These are phyloP conservation scores for Colletotrichum sp. DNA, from an alignment of 2,329 filamentous ascomycete genomes.

Conservation along the genomic window DNA sequence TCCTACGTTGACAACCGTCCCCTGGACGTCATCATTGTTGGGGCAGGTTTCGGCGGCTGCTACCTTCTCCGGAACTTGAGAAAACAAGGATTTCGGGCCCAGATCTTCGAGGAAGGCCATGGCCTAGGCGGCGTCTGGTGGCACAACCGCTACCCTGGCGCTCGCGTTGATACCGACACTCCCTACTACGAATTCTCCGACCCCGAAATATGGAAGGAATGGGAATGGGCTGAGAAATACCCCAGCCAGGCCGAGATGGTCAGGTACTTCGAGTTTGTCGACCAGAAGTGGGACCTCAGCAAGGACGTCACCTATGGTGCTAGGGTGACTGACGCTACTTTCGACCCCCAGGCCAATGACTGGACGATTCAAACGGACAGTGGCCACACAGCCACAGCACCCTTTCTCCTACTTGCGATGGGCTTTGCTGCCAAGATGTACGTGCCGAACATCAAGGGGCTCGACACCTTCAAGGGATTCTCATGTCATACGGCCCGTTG, in stretches of 20 bases:
- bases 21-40: neutral
- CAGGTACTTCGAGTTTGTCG: conserved; percentile 49
- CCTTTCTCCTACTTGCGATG: conserved; percentile 42
- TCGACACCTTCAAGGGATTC: conserved; percentile 18
- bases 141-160: conserved; percentile 43
- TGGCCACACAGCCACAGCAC: conserved; percentile 34
- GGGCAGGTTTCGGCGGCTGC: neutral
- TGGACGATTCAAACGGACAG: conserved; percentile 44
- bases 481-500: neutral
- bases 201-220: conserved; percentile 39
- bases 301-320: conserved; percentile 46
- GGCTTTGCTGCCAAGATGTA: conserved; percentile 46
- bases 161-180: conserved; percentile 34
- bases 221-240: conserved; percentile 41
- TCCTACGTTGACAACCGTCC: neutral
- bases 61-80: neutral
- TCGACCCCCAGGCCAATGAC: conserved; percentile 33
- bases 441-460: conserved; percentile 36
- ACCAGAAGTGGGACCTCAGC: conserved; percentile 42
- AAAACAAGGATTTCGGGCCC: neutral
- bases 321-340: conserved; percentile 42
- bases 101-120: neutral
- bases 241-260: conserved; percentile 38
- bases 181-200: conserved; percentile 31
- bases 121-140: conserved; percentile 35